Percentiles rank a stretch among this genome's conserved stretches.
phyloP scores from a whole-genome alignment of 1,284 basidiomycete genomes.

The Pseudozyma thailandica region DNA sequence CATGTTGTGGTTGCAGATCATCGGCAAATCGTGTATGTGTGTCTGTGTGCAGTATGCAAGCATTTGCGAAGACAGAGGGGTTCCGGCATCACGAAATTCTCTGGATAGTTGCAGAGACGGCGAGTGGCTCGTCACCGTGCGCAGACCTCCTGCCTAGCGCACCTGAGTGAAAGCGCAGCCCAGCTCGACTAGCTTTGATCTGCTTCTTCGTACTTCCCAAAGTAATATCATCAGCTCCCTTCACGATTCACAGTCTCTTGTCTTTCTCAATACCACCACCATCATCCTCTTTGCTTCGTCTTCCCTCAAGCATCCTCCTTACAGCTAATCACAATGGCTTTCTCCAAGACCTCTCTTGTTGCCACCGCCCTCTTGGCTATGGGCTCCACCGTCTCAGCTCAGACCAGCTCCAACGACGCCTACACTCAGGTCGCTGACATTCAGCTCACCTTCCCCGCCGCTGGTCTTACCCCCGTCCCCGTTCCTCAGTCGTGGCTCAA shows the following conservation, averaged over 20 bases:
- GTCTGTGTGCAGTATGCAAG: too few species aligned
- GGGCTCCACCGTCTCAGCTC: constrained; percentile 38
- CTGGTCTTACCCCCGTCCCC: constrained; percentile 35
- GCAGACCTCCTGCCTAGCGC: too few species aligned
- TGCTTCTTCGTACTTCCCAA: too few species aligned
- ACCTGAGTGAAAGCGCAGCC: too few species aligned
- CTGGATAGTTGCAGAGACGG: too few species aligned
- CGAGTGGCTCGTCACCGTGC: too few species aligned
- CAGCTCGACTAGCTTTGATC: too few species aligned
- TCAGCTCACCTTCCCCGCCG: constrained; percentile 50
- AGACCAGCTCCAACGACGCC: constrained; percentile 37
- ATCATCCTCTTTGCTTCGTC: constrained; percentile 2
- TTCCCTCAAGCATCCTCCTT: constrained; percentile 2
- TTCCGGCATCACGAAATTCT: too few species aligned
- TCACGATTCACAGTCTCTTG: not conserved
- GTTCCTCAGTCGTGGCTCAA: constrained; percentile 44
- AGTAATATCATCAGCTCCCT: too few species aligned
- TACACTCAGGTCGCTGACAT: constrained; percentile 48
- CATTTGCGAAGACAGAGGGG: too few species aligned
- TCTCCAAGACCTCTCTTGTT: constrained; percentile 42
- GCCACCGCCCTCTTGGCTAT: constrained; percentile 35
- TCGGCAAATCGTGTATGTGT: constrained; percentile 14
- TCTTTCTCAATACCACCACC: constrained; percentile 9
- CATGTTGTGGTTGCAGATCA: constrained; percentile 10
- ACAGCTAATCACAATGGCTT: constrained; percentile 29